A percentile compares a stretch with the other conserved stretches of the same genome.
phyloP scores from a whole-genome alignment of 2,329 filamentous ascomycete genomes.

The Coniochaeta pulveracea region DNA sequence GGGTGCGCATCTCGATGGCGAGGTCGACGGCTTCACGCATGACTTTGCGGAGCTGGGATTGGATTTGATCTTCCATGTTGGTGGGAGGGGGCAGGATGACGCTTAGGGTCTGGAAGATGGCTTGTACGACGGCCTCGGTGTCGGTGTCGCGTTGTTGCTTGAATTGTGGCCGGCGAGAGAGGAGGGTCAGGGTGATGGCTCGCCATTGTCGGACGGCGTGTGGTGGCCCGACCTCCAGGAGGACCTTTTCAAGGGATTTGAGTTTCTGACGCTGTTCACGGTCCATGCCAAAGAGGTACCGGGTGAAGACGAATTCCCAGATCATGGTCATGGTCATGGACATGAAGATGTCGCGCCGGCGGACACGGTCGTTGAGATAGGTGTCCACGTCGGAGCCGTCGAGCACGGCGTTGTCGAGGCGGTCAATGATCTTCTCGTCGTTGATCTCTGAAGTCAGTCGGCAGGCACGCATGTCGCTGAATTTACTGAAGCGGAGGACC shows the following conservation, averaged over 20 bases:
- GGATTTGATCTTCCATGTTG: slow-evolving; percentile 68
- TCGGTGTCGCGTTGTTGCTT: slow-evolving; percentile 73
- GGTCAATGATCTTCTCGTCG: slow-evolving; percentile 86
- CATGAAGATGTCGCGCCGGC: slow-evolving; percentile 91
- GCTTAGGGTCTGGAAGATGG: slow-evolving; percentile 74
- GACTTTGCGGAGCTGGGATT: slow-evolving; percentile 76
- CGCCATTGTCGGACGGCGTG: slow-evolving; percentile 96
- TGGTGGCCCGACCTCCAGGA: slow-evolving; percentile 76
- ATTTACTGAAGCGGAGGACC: slow-evolving; percentile 96
- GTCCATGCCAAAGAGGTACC: slow-evolving; percentile 98
- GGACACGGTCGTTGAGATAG: slow-evolving; percentile 79
- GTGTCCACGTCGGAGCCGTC: slow-evolving; percentile 88
- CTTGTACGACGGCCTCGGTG: slow-evolving; percentile 90
- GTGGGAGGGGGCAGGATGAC: slow-evolving; percentile 78
- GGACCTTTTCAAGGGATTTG: slow-evolving; percentile 85
- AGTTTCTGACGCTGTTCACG: slow-evolving; percentile 95
- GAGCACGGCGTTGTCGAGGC: slow-evolving; percentile 86
- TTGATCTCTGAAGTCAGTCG: slow-evolving; percentile 73
- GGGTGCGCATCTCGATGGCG: slow-evolving; percentile 93
- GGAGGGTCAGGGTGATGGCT: slow-evolving; percentile 82
- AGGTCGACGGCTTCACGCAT: slow-evolving; percentile 81
- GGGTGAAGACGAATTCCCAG: slow-evolving; percentile 96
- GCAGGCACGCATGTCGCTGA: slow-evolving; percentile 84
- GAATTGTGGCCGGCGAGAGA: slow-evolving; percentile 73
- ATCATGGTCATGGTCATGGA: slow-evolving; percentile 98